Conservation (phyloP, 2,329 filamentous ascomycete genomes). For the Ceratocystis cacaofunesta region DNA sequence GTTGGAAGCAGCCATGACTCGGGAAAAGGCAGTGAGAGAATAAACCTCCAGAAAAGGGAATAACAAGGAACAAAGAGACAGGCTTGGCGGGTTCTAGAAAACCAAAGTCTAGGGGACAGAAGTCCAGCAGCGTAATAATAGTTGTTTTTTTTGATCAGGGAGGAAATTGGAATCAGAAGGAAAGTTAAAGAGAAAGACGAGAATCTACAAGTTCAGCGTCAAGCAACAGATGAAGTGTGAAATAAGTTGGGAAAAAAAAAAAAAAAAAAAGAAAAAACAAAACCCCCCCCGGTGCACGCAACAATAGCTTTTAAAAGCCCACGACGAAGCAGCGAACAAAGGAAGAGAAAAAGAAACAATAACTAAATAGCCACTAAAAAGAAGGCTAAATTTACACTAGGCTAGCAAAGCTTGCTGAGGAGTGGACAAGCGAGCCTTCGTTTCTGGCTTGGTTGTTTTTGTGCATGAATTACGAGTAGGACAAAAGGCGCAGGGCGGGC, state of each 20-base stretch:
- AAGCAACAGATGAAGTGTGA: background rate
- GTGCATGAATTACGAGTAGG: background rate
- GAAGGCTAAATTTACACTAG: background rate
- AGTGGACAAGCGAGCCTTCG: background rate
- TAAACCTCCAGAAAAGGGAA: background rate
- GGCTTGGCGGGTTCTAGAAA: background rate
- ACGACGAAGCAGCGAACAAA: background rate
- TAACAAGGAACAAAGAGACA: background rate
- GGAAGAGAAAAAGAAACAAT: background rate
- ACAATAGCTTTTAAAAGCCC: background rate
- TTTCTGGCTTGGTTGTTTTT: background rate
- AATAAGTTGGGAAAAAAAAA: background rate
- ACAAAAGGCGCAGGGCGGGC: background rate
- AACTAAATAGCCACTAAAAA: background rate
- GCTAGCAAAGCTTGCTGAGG: background rate
- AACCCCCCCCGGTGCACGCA: too few relatives aligned
- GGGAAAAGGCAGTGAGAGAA: background rate
- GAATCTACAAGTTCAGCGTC: background rate
- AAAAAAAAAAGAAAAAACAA: background rate
- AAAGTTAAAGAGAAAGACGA: background rate
- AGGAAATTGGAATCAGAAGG: background rate
- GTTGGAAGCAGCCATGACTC: conserved; percentile 25
- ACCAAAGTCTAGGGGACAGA: too few relatives aligned
- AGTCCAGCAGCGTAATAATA: too few relatives aligned
- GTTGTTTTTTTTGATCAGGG: too few relatives aligned